Evolutionary conservation across 1,284 basidiomycete species (phyloP), one percentile per base, ranked within the genome.

Genomic region (Tylopilus orsonianus): DNA sequence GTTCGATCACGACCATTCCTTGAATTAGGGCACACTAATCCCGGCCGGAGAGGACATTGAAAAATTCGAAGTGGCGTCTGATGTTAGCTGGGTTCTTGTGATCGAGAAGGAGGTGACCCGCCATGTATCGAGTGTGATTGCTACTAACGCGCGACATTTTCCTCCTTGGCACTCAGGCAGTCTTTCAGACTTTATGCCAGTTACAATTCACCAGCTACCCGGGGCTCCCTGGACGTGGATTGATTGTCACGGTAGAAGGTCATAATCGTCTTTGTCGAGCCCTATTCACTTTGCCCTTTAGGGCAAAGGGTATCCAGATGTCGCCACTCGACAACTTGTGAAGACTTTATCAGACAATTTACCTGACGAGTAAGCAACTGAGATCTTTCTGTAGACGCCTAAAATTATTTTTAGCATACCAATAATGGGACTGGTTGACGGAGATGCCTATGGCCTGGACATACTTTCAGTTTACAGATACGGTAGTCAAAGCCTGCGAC

Each of bases 291-390:
- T 23, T 4, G 6, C 18, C 23, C 14, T 40, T 13, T 57, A 94
- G 92, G 94, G 94, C 2, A 96, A 96, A 68, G 94, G 94, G 1
- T 97, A 95, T 67, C 93, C 94, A 0, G 94, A 97, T 61, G 66
- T 96, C 2, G 85, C 92, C 1, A 95, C 94, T 1, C 79, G 92
- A 8, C 84, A 93, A 55, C 74, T 97, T 5, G 78, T 93, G 38
- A 81, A 82, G 48, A 79, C 77, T 1, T 72, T 96, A 1, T 80
- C 85, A 1, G 77, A 83, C 43, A 77, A 77, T 34, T 75, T 91
- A 22, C 85, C 87, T 4, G 46, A 61, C 5, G 52, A 61, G 81
- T 79, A 58, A 53, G 67, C 16, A 19, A 13, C 14, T 10, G 20
- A 39, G 56, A 53, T 68, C 32, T 32, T 12, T 50, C 41, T 24